Evolutionary conservation across 768 basidiomycete genomes (phyloP).

Genomic region (Chalciporus pseudorubinellus): DNA sequence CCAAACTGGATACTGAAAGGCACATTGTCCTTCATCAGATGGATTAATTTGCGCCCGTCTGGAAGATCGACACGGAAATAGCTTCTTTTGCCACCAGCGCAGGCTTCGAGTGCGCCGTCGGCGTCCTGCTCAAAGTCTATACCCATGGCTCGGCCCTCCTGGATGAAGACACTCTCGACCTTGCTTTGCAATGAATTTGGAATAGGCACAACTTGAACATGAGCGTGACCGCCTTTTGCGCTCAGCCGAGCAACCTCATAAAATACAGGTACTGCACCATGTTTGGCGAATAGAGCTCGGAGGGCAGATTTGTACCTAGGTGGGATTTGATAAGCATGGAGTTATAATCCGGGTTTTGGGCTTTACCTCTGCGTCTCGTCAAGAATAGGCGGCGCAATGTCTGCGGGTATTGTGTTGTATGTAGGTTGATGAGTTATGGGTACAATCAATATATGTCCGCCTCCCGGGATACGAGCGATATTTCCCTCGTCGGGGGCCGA

Average conservation of each 20-base stretch:
- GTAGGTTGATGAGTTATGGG: constrained; percentile 95
- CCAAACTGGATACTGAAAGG: constrained; percentile 93
- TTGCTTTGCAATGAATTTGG: constrained; percentile 59
- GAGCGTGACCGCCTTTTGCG: constrained; percentile 90
- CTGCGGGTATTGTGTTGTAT: constrained; percentile 73
- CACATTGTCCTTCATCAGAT: constrained; percentile 72
- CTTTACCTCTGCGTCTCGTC: constrained; percentile 75
- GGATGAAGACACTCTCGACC: constrained; percentile 68
- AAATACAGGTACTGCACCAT: constrained; percentile 64
- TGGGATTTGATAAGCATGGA: neutral
- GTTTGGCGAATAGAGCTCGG: constrained; percentile 64
- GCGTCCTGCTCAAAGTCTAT: constrained; percentile 76
- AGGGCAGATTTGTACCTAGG: constrained; percentile 78
- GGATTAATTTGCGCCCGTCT: constrained; percentile 79
- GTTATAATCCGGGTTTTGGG: constrained; percentile 5
- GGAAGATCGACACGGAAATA: constrained; percentile 94
- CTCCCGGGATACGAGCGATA: constrained; percentile 72
- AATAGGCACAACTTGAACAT: constrained; percentile 83
- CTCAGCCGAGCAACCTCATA: constrained; percentile 87
- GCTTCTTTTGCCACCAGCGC: constrained; percentile 52
- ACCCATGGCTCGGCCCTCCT: constrained; percentile 63
- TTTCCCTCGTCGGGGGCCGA: constrained; percentile 42
- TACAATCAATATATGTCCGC: constrained; percentile 92
- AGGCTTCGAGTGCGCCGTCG: constrained; percentile 54
- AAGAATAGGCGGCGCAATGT: constrained; percentile 70